A percentile compares a stretch with the other conserved stretches of the same genome.
Evolutionary conservation across 176 grass and related monocot genomes (phyloP).

Genomic region (Zoysia pacifica): DNA sequence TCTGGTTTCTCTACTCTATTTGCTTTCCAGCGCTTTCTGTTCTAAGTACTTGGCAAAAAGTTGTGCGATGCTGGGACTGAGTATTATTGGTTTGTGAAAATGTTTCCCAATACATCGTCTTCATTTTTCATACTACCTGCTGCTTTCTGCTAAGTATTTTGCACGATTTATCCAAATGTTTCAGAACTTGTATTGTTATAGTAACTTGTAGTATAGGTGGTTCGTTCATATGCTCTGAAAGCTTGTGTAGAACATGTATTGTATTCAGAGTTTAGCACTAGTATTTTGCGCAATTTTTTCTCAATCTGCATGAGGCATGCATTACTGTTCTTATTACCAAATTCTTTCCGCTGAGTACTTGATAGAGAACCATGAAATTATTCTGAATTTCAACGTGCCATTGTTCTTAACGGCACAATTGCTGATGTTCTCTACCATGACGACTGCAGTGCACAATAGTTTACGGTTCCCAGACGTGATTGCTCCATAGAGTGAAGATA

Average conservation of each 20-base stretch:
- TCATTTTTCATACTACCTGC: no score
- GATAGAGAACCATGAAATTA: no score
- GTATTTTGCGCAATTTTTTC: neutral
- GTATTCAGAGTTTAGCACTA: neutral
- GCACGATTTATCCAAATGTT: neutral
- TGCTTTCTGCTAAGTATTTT: neutral
- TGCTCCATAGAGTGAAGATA: constrained; percentile 9
- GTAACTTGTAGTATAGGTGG: neutral
- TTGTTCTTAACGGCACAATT: neutral
- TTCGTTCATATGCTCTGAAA: neutral
- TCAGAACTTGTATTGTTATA: neutral
- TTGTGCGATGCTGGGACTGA: neutral
- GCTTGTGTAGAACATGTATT: neutral
- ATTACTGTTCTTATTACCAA: no score
- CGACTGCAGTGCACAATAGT: constrained; percentile 27
- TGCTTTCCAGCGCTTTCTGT: neutral
- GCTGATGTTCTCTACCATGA: neutral
- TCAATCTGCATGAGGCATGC: no score
- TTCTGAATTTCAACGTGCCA: neutral
- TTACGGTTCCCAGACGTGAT: constrained; percentile 24
- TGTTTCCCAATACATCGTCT: neutral
- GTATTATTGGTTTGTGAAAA: neutral
- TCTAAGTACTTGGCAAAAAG: neutral
- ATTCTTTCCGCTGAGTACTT: no score
- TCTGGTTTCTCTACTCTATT: neutral